Evolutionary conservation across 306 rosid species (phyloP).

Genomic region (Gynostemma pentaphyllum): DNA sequence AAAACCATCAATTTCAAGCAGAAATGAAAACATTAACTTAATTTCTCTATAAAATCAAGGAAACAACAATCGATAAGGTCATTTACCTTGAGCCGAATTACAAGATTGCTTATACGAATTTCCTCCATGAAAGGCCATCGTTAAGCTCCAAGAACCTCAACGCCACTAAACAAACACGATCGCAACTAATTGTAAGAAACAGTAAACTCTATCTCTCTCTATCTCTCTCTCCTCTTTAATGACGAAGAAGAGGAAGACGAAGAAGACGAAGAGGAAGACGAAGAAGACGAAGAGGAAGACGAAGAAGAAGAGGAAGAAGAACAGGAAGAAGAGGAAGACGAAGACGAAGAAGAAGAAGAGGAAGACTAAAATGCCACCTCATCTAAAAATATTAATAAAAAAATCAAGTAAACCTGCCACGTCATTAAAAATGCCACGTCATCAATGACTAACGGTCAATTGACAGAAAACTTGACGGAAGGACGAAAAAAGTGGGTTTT

Average conservation of each 20-base stretch:
- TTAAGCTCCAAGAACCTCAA: slow-evolving; percentile 19
- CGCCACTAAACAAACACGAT: background rate
- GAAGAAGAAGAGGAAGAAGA: no score
- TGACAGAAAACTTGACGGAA: no score
- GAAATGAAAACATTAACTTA: background rate
- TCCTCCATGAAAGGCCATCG: slow-evolving; percentile 53
- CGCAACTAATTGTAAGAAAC: slow-evolving; percentile 10
- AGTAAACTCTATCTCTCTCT: background rate
- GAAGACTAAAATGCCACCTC: no score
- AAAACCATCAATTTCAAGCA: background rate
- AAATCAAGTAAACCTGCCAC: no score
- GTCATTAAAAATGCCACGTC: no score
- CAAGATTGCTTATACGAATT: slow-evolving; percentile 29
- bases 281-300: no score
- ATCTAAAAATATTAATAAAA: no score
- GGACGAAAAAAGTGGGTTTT: no score
- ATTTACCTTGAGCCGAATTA: slow-evolving; percentile 50
- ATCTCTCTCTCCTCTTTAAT: background rate
- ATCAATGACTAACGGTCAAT: no score
- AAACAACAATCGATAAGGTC: background rate
- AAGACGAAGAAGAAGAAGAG: no score
- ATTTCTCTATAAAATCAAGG: background rate
- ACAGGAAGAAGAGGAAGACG: no score
- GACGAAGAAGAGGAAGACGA: background rate
- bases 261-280: no score